A percentile compares a stretch with the other conserved stretches of the same genome.
These are phyloP conservation scores for Escallonia herrerae DNA, from an alignment of 129 eudicot genomes.

Conservation along the genomic window DNA sequence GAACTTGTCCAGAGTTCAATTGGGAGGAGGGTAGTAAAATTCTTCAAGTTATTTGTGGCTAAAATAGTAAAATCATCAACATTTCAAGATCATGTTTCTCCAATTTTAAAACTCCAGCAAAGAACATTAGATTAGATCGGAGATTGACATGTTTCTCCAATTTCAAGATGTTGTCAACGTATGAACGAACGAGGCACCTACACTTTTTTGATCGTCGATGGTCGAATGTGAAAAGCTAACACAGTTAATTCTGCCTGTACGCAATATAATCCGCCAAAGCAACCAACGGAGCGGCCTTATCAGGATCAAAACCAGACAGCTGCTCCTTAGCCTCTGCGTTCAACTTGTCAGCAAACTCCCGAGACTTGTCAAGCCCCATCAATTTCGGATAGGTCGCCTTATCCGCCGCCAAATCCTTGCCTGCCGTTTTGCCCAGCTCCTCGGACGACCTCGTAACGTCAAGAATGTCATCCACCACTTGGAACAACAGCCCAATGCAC, in stretches of 20 bases:
- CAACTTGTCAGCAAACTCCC: constrained; percentile 56
- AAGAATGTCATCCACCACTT: constrained; percentile 76
- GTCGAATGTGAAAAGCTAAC: too few species aligned
- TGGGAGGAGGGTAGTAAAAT: too few species aligned
- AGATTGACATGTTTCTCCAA: too few species aligned
- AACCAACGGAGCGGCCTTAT: constrained; percentile 49
- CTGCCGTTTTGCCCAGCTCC: constrained; percentile 76
- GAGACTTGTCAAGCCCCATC: constrained; percentile 57
- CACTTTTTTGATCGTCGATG: too few species aligned
- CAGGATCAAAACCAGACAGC: constrained; percentile 43
- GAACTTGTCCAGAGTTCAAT: too few species aligned
- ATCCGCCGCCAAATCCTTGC: constrained; percentile 57
- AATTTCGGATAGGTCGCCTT: constrained; percentile 67
- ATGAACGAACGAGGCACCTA: too few species aligned
- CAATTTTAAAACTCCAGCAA: too few species aligned
- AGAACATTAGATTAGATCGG: too few species aligned
- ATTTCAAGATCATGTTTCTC: too few species aligned
- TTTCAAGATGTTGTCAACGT: too few species aligned
- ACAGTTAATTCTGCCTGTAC: constrained; percentile 42
- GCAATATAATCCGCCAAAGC: constrained; percentile 77
- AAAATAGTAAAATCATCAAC: too few species aligned
- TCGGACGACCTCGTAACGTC: constrained; percentile 66
- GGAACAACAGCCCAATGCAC: constrained; percentile 65
- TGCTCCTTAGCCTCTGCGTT: constrained; percentile 53
- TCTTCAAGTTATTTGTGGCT: too few species aligned